Percentiles rank a stretch among this genome's conserved stretches.
Evolutionary conservation across 73 alveolate genomes (phyloP).

Genomic region (Paramecium caudatum): DNA sequence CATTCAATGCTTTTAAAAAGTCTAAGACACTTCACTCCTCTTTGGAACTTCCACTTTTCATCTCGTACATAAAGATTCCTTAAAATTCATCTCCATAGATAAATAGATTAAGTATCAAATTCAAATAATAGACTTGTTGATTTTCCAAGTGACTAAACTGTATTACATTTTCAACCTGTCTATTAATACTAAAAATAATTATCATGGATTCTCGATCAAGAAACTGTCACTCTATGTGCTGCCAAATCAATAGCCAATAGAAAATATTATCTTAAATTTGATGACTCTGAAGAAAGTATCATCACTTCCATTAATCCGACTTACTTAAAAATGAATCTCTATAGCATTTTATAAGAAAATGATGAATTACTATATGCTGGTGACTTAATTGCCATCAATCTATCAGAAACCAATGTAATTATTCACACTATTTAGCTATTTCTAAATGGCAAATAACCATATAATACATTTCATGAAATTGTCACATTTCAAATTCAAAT

Average conservation of each 20-base stretch:
- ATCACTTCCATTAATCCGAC: neutral
- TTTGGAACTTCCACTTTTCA: conserved; percentile 65
- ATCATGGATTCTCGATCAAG: neutral
- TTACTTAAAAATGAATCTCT: conserved; percentile 14
- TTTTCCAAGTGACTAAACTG: conserved; percentile 25
- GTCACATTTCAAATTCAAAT: neutral
- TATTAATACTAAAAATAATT: conserved; percentile 33
- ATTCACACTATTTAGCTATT: neutral
- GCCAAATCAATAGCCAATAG: conserved; percentile 40
- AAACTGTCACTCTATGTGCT: conserved; percentile 36
- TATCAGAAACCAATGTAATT: conserved; percentile 44
- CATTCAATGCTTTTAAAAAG: conserved; percentile 10
- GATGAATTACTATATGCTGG: conserved; percentile 29
- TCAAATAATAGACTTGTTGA: neutral
- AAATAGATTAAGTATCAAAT: conserved; percentile 5
- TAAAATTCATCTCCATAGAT: neutral
- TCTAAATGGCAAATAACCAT: conserved; percentile 16
- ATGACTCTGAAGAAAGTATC: conserved; percentile 20
- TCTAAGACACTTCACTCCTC: conserved; percentile 46
- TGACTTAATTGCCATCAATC: neutral
- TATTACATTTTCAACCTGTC: conserved; percentile 46
- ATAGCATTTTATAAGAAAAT: conserved; percentile 11
- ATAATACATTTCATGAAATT: conserved; percentile 29
- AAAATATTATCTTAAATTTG: neutral
- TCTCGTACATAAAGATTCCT: conserved; percentile 57